Evolutionary conservation across 192 early-diverging fungal genomes (phyloP).

Genomic region (Mortierella antarctica): DNA sequence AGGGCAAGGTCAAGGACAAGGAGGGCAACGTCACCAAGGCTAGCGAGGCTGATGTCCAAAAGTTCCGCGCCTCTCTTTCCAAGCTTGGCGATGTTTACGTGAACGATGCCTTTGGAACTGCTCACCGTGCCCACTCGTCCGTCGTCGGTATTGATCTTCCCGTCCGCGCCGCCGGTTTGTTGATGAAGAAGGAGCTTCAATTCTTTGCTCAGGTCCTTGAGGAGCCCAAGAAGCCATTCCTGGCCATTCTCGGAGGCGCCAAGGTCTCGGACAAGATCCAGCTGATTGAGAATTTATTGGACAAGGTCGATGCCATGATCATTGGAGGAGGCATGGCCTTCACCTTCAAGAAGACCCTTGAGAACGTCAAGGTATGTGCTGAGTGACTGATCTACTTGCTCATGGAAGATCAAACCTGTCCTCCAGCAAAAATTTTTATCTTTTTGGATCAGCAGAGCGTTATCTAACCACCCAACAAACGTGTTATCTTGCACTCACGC

Average conservation of each 20-base stretch:
- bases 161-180: constrained; percentile 91
- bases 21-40: constrained; percentile 94
- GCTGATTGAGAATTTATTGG: constrained; percentile 96
- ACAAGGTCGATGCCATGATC: constrained; percentile 92
- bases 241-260: constrained; percentile 97
- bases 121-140: constrained; percentile 97
- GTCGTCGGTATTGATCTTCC: constrained; percentile 97
- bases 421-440: not conserved
- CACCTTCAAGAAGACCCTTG: constrained; percentile 95
- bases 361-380: constrained; percentile 75
- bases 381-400: not conserved
- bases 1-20: constrained; percentile 92
- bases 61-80: constrained; percentile 92
- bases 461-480: no score
- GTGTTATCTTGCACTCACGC: not conserved
- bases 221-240: constrained; percentile 90
- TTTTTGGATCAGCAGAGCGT: not conserved
- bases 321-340: constrained; percentile 97
- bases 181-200: constrained; percentile 99
- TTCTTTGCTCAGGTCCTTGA: constrained; percentile 98
- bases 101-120: constrained; percentile 99
- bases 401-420: no score
- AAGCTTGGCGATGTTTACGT: constrained; percentile 96
- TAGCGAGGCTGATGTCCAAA: constrained; percentile 75
- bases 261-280: constrained; percentile 99